Evolutionary conservation across 371 early-diverging fungal genomes (phyloP), one percentile per base, ranked within the genome.

Genomic region (Zychaea mexicana): DNA sequence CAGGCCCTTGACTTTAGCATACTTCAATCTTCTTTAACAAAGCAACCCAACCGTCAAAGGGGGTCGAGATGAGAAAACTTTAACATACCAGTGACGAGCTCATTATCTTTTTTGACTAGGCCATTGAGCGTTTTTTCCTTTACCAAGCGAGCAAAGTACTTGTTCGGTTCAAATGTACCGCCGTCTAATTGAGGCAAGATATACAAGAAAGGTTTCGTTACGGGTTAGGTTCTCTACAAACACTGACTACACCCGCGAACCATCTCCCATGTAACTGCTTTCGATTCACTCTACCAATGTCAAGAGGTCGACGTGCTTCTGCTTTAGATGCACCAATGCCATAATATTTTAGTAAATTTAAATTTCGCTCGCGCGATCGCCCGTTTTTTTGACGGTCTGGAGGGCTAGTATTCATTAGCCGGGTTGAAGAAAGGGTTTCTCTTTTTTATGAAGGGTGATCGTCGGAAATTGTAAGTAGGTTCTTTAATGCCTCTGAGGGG

Each of bases 61-160:
- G 5, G 27, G 8, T 31, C 31, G 21, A 27, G 31, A 21, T 36
- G 31, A 24, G n/a, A 36, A 15, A 12, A 22, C 3, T 42, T 42
- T 42, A 17, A 31, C 57, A 33, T 75, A 88, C 88, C 90, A 61
- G 85, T 77, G 15, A 91, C 85, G 13, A 96, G 83, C 27, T 88
- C 83, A 70, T 92, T 94, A 63, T 93, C 90, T 21, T 77, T 78
- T 49, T 81, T 81, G 1, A 96, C 76, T 24, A 96, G 72, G n/a
- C 85, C 91, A 12, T 80, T 64, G 0, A 94, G 78, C 19, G 84
- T 72, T 36, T 85, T 85, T 65, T 91, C 90, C 24, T 85, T 85
- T 31, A 94, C 72, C 30, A 90, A 67, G 36, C 83, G 88, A 58
- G 89, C 86, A 67, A 92, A 81, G 62, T 90, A 90, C 59, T 88